Base-by-base conservation (phyloP, 495 filamentous ascomycete species). In the Penicillium diatomitis region DNA sequence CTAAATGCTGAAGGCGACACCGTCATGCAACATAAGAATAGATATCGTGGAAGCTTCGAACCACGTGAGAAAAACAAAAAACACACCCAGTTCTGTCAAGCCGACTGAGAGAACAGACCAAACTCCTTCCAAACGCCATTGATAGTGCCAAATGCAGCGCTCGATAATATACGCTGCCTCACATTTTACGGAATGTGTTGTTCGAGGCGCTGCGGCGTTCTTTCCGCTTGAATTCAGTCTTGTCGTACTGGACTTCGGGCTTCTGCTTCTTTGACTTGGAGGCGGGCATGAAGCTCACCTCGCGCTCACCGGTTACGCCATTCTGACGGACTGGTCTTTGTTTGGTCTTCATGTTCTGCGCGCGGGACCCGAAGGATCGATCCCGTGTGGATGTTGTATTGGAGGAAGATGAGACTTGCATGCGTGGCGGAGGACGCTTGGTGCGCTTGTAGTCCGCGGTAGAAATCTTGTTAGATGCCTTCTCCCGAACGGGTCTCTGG, bases 281-380 rank as follows among this genome's bases (percentile, higher is more conserved):
- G 36, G 75, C 70, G 12, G 87, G 87, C 47, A 82, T 81, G 71
- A 96, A 97, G 12, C 88, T 88, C 43, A 97, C 71, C 63, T 92
- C 81, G 57, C 84, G 77, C 65, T 96, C 94, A 7, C 94, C 92
- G 28, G 87, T 80, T 2, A 85, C 78, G 12, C 80, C 79, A 37
- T 73, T 71, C 3, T 64, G 66, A 28, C 72, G 71, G 2, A 52
- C 40, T 47, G 76, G 78, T 31, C 61, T 67, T 33, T 71, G 57
- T 41, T 75, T 78, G 0, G 61, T 58, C 38, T 70, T 74, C 58
- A 76, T 70, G 32, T 71, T 70, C 37, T 78, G 72, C 2, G 75
- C 74, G 31, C 88, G 80, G 0, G 86, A 79, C 5, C 85, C 90
- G 46, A 97, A 85, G 4, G 87, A 84, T 9, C 70, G 64, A 45